A percentile compares a stretch with the other conserved stretches of the same genome.
Evolutionary conservation across 2,329 filamentous ascomycete species (phyloP).

Genomic region (Paracoccidioides lutzii): DNA sequence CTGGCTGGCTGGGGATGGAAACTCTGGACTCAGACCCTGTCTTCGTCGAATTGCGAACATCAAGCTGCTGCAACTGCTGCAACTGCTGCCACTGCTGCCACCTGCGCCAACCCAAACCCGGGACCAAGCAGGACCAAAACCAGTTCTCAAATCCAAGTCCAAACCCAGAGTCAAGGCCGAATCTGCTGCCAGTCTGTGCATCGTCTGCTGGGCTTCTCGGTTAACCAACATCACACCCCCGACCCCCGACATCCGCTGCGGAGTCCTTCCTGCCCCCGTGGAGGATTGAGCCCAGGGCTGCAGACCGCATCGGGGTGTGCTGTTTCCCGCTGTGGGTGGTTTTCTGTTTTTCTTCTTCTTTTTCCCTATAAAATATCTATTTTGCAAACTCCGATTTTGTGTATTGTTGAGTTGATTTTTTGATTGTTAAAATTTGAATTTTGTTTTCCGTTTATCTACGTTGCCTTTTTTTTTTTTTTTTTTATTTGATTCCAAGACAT

Average conservation of each 20-base stretch:
- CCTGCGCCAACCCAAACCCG: neutral
- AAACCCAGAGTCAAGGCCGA: too few relatives aligned
- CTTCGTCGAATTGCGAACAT: neutral
- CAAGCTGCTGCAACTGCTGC: neutral
- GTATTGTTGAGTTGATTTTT: too few relatives aligned
- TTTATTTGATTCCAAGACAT: too few relatives aligned
- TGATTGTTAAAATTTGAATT: too few relatives aligned
- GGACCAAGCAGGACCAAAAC: neutral
- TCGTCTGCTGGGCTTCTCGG: neutral
- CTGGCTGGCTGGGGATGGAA: conserved; percentile 7
- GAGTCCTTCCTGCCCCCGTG: neutral
- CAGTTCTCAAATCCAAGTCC: neutral
- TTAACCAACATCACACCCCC: neutral
- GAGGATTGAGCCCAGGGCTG: neutral
- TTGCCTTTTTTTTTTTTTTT: too few relatives aligned
- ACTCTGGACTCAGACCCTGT: neutral
- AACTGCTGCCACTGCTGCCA: neutral
- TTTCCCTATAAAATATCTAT: too few relatives aligned
- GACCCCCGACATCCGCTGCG: neutral
- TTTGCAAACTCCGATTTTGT: too few relatives aligned
- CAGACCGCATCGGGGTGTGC: neutral
- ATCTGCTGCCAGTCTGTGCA: neutral
- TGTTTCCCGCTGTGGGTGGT: neutral
- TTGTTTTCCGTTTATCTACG: too few relatives aligned
- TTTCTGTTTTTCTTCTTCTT: neutral